A percentile compares a stretch with the other conserved stretches of the same genome.
These are phyloP conservation scores for Hanseniaspora thailandica DNA, from an alignment of 805 yeast species.

Conservation along the genomic window DNA sequence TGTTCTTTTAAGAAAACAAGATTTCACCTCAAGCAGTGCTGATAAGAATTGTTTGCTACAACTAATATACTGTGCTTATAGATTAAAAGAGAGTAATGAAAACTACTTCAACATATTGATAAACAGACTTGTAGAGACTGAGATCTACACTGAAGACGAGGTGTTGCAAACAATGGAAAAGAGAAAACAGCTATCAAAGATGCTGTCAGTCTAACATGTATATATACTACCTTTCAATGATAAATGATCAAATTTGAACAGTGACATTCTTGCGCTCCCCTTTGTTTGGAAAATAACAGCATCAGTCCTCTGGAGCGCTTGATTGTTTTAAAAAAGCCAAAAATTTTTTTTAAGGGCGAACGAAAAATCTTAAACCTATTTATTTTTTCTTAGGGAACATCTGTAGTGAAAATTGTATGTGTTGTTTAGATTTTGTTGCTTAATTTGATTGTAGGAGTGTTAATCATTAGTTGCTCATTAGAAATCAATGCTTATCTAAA, in stretches of 20 bases:
- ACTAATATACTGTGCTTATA: slow-evolving; percentile 77
- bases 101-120: slow-evolving; percentile 27
- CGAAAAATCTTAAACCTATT: not conserved
- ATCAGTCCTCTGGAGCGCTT: too few relatives aligned
- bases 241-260: too few relatives aligned
- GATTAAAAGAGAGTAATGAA: slow-evolving; percentile 40
- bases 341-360: not conserved
- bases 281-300: too few relatives aligned
- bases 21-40: slow-evolving; percentile 26
- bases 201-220: not conserved
- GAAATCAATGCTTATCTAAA: too few relatives aligned
- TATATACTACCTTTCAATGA: too few relatives aligned
- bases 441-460: too few relatives aligned
- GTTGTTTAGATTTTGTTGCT: too few relatives aligned
- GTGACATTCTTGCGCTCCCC: too few relatives aligned
- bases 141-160: slow-evolving; percentile 21
- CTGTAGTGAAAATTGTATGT: too few relatives aligned
- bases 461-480: too few relatives aligned
- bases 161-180: slow-evolving; percentile 24
- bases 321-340: too few relatives aligned
- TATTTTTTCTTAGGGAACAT: not conserved
- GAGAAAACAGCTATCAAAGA: slow-evolving; percentile 26
- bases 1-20: slow-evolving; percentile 24
- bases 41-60: slow-evolving; percentile 67
- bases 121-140: slow-evolving; percentile 23